These are phyloP conservation scores for Dentipellis sp. DNA, from an alignment of 768 basidiomycete genomes.

Conservation along the genomic window DNA sequence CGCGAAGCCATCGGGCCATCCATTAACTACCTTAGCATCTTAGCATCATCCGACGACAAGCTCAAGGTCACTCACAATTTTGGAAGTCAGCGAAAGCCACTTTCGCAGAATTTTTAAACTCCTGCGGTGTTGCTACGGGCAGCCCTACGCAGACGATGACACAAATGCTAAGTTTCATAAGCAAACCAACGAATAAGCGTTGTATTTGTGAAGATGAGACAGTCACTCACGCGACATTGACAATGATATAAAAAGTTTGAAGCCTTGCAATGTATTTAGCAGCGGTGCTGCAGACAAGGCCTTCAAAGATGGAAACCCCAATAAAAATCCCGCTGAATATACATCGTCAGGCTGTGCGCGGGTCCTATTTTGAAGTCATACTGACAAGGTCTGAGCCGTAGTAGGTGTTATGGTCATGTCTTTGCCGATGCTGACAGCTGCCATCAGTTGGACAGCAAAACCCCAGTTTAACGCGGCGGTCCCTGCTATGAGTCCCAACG, in stretches of 20 bases:
- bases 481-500: constrained; percentile 28
- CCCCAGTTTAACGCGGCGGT: constrained; percentile 29
- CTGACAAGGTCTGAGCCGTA: constrained; percentile 15
- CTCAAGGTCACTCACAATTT: constrained; percentile 33
- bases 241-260: constrained; percentile 25
- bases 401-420: constrained; percentile 19
- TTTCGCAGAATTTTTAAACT: constrained; percentile 48
- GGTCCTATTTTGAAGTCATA: background rate
- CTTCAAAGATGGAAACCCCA: constrained; percentile 24
- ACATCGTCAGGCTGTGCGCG: background rate
- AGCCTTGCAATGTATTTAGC: constrained; percentile 25
- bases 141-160: constrained; percentile 36
- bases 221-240: constrained; percentile 26
- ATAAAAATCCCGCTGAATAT: constrained; percentile 22
- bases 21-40: constrained; percentile 27
- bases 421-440: constrained; percentile 26
- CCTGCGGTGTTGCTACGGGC: constrained; percentile 50
- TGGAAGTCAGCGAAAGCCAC: constrained; percentile 58
- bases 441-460: constrained; percentile 29
- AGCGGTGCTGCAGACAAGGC: constrained; percentile 23
- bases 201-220: background rate
- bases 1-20: constrained; percentile 40
- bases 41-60: background rate
- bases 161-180: constrained; percentile 12
- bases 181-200: background rate